Evolutionary conservation across 805 yeast genomes (phyloP), one percentile per base, ranked within the genome.

Genomic region (Zygosaccharomyces kombuchaensis): DNA sequence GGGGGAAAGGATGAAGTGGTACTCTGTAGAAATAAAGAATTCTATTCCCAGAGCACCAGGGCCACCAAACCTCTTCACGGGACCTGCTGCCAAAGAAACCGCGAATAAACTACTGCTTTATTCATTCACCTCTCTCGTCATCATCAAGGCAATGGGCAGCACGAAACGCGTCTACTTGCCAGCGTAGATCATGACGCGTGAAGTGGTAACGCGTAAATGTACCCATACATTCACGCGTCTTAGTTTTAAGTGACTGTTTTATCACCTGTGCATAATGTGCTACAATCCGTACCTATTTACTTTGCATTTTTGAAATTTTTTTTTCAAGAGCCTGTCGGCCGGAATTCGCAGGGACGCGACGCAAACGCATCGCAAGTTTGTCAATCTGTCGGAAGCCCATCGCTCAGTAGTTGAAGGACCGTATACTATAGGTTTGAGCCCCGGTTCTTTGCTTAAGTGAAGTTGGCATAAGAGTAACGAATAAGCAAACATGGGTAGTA

Each of bases 401-500:
- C 41, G 9, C 22, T 27, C 34, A 4, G 10, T 27, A 38, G 41
- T 22, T 27, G 41, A 38, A 38, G 31, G 41, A 6, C 25, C 13
- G 27, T 38, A 27, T 13, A n/a, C 14, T 13, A 19, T 6, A n/a
- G 3, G 12, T 8, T 29, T 29, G 4, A 29, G 32, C 32, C 16
- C 14, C 9, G 10, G 32, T 12, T 13, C 8, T 29, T 29, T 29
- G 13, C 8, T n/a, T 12, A n/a, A 7, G 32, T 26, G 26, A 19
- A 27, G 25, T 30, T 27, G 25, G 14, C 31, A 38, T 12, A 38
- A 38, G 34, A 51, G 43, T 38, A 52, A 51, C 51, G 51, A 54
- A 71, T 69, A 70, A 74, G 70, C 68, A 72, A 80, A 69, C 74
- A 81, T 81, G 87, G 74, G 85, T 78, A 81, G 87, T 81, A 81